Conservation (phyloP, 2,329 filamentous ascomycete species). For the Neonectria hederae region DNA sequence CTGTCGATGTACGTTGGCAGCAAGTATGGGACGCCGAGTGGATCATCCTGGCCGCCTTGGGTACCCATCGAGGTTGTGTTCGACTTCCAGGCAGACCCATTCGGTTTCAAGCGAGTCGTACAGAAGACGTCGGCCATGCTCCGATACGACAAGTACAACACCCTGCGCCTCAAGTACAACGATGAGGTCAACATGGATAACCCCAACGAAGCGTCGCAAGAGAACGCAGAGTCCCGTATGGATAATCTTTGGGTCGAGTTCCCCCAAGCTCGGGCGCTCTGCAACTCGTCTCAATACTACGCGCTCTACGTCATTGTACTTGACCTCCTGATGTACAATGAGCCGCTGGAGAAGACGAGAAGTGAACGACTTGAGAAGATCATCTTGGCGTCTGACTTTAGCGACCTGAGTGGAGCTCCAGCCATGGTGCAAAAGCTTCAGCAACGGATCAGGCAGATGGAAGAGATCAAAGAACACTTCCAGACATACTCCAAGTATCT, state of each 20-base stretch:
- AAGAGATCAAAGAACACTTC: conserved; percentile 97
- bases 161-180: conserved; percentile 94
- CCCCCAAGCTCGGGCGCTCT: conserved; percentile 90
- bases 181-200: conserved; percentile 83
- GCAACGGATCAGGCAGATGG: conserved; percentile 89
- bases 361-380: conserved; percentile 97
- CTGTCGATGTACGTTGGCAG: conserved; percentile 95
- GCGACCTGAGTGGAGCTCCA: conserved; percentile 90
- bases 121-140: conserved; percentile 95
- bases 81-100: conserved; percentile 91
- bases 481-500: conserved; percentile 89
- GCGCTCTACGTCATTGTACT: conserved; percentile 98
- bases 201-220: conserved; percentile 58
- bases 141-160: conserved; percentile 98
- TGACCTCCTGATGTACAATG: conserved; percentile 94
- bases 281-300: conserved; percentile 97
- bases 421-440: conserved; percentile 93
- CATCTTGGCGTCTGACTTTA: conserved; percentile 98
- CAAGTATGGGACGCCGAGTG: conserved; percentile 84
- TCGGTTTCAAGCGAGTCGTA: conserved; percentile 97
- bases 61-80: conserved; percentile 99
- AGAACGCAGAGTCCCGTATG: conserved; percentile 79
- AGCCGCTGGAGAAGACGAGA: conserved; percentile 96
- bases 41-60: conserved; percentile 96
- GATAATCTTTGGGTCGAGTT: conserved; percentile 98